A percentile compares a stretch with the other conserved stretches of the same genome.
phyloP scores from a whole-genome alignment of 1,139 yeast genomes.

The Spathaspora sp. region DNA sequence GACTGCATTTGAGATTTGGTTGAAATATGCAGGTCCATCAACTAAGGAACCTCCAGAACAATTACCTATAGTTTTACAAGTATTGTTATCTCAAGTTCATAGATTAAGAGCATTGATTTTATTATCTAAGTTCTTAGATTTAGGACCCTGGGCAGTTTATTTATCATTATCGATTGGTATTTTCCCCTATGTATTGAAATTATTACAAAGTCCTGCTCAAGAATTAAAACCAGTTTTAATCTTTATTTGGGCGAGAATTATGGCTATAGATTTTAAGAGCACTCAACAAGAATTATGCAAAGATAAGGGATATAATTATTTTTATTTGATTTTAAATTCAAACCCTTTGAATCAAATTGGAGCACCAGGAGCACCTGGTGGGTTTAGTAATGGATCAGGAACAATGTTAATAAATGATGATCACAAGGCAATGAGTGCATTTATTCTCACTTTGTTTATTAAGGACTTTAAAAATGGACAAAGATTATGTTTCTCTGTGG shows the following conservation, averaged over 20 bases:
- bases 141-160: conserved; percentile 98
- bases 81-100: conserved; percentile 88
- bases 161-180: conserved; percentile 91
- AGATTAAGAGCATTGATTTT: conserved; percentile 84
- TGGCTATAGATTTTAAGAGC: conserved; percentile 90
- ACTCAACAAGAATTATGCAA: conserved; percentile 91
- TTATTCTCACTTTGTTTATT: conserved; percentile 80
- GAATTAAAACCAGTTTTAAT: conserved; percentile 92
- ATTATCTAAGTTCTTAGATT: conserved; percentile 79
- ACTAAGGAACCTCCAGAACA: conserved; percentile 91
- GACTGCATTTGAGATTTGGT: conserved; percentile 96
- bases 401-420: conserved; percentile 58
- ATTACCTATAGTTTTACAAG: conserved; percentile 90
- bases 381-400: conserved; percentile 13
- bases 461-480: conserved; percentile 81
- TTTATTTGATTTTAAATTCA: conserved; percentile 65
- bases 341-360: conserved; percentile 27
- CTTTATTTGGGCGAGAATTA: conserved; percentile 95
- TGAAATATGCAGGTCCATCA: conserved; percentile 79
- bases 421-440: conserved; percentile 95
- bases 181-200: conserved; percentile 88
- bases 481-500: conserved; percentile 72
- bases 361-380: conserved; percentile 29
- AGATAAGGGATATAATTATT: conserved; percentile 88
- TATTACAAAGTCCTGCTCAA: conserved; percentile 92